Evolutionary conservation across 1,284 basidiomycete genomes (phyloP).

Genomic region (Ustilago hordei): DNA sequence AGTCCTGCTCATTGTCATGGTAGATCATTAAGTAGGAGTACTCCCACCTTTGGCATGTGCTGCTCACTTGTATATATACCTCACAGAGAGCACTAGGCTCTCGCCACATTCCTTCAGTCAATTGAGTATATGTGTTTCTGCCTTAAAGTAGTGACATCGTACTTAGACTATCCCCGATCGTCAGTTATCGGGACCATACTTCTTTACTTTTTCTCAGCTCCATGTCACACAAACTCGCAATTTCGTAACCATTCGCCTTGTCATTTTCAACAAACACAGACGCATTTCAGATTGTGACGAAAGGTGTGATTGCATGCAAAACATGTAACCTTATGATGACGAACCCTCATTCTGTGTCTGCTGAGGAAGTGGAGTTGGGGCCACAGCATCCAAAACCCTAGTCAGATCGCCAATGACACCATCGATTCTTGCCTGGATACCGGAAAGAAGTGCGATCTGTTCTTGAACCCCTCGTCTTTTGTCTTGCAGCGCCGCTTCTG

Average conservation of each 20-base stretch:
- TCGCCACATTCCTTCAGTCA: too few relatives aligned
- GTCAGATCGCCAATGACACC: conserved; percentile 26
- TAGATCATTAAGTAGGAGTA: too few relatives aligned
- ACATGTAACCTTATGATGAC: background rate
- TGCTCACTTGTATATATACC: too few relatives aligned
- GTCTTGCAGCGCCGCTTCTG: background rate
- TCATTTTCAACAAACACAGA: background rate
- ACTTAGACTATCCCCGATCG: too few relatives aligned
- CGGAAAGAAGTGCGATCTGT: conserved; percentile 17
- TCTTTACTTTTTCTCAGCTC: too few relatives aligned
- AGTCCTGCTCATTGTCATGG: too few relatives aligned
- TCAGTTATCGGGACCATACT: too few relatives aligned
- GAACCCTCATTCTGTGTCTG: background rate
- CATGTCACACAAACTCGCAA: conserved; percentile 14
- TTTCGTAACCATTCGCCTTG: background rate
- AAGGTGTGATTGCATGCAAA: background rate
- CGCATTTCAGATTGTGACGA: background rate
- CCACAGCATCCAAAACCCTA: conserved; percentile 13
- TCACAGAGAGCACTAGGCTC: too few relatives aligned
- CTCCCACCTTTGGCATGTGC: too few relatives aligned
- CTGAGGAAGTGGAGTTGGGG: background rate
- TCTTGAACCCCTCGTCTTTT: conserved; percentile 10
- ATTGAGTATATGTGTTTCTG: too few relatives aligned
- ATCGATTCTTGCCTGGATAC: conserved; percentile 31
- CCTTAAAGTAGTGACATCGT: too few relatives aligned